These are phyloP conservation scores for Podospora pseudopauciseta DNA, from an alignment of 495 filamentous ascomycete genomes.

Conservation along the genomic window DNA sequence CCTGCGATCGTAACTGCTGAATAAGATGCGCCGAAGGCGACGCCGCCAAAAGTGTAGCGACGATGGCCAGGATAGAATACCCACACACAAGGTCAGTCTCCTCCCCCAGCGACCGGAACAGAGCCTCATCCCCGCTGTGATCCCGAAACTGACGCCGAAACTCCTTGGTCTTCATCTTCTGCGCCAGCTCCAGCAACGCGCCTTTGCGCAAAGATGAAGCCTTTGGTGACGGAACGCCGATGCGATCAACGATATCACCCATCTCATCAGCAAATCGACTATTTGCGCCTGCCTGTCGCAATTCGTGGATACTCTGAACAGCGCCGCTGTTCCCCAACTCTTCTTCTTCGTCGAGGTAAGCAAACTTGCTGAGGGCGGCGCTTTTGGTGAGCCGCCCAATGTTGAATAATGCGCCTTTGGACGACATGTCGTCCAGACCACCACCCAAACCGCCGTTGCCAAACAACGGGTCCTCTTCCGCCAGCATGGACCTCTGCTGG, in stretches of 20 bases:
- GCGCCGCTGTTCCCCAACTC: constrained; percentile 54
- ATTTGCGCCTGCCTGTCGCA: constrained; percentile 81
- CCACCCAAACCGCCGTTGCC: constrained; percentile 23
- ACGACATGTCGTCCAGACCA: constrained; percentile 28
- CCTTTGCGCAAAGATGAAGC: constrained; percentile 45
- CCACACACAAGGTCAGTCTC: constrained; percentile 56
- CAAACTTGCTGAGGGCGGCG: constrained; percentile 24
- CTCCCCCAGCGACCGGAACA: constrained; percentile 54
- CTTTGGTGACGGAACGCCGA: constrained; percentile 57
- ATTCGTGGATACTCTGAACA: constrained; percentile 83
- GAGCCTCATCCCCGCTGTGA: constrained; percentile 62
- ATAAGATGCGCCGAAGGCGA: constrained; percentile 48
- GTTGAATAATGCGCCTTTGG: constrained; percentile 39
- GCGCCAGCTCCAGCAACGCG: constrained; percentile 63
- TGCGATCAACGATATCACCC: constrained; percentile 79
- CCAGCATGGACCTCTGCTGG: constrained; percentile 46
- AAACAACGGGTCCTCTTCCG: constrained; percentile 38
- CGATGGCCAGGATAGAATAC: constrained; percentile 53
- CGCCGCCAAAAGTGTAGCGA: constrained; percentile 54
- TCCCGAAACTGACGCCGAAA: constrained; percentile 71
- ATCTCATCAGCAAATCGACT: constrained; percentile 75
- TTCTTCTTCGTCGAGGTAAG: constrained; percentile 44
- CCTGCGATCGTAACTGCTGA: constrained; percentile 47
- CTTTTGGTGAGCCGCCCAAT: constrained; percentile 37
- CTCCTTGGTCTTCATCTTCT: constrained; percentile 63